Evolutionary conservation across 345 rosid species (phyloP).

Genomic region (Ceriops decandra): DNA sequence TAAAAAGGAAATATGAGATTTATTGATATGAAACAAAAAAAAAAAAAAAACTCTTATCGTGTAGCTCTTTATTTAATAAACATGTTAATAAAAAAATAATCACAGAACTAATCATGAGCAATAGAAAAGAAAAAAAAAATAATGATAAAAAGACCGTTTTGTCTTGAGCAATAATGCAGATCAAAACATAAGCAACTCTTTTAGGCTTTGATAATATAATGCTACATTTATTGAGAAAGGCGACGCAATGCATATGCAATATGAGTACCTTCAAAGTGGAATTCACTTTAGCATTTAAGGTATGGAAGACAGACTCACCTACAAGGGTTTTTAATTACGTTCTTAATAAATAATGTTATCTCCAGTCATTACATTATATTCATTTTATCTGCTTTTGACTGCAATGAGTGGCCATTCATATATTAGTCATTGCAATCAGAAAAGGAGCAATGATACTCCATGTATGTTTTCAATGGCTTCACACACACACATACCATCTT

Average conservation of each 20-base stretch:
- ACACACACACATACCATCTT: constrained; percentile 12
- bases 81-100: neutral
- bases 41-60: no score
- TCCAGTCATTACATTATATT: neutral
- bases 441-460: constrained; percentile 12
- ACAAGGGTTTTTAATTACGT: neutral
- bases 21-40: no score
- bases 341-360: constrained; percentile 11
- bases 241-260: no score
- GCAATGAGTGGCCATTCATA: no score
- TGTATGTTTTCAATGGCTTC: neutral
- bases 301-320: neutral
- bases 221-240: no score
- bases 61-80: no score
- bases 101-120: constrained; percentile 10
- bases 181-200: neutral
- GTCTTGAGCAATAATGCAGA: constrained; percentile 19
- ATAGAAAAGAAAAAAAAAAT: constrained; percentile 2
- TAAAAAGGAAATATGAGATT: no score
- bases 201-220: no score
- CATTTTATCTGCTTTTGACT: no score
- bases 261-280: neutral
- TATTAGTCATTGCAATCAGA: constrained; percentile 15
- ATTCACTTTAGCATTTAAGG: neutral
- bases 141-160: neutral